Evolutionary conservation across 495 filamentous ascomycete genomes (phyloP), one percentile per base, ranked within the genome.

Genomic region (Xylaria nigripes): DNA sequence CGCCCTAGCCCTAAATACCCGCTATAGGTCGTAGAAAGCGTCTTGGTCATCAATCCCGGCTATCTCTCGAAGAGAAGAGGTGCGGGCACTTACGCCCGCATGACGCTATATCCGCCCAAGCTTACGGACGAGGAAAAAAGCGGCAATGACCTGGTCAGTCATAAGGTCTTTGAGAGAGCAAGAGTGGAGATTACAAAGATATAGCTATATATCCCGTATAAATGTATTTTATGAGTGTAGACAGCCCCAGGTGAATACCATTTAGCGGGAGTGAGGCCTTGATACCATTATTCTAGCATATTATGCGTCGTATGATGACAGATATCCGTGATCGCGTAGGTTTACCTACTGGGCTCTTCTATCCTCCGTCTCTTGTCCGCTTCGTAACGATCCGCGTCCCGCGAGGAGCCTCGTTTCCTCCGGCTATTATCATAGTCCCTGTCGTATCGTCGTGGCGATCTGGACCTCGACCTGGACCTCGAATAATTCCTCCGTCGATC

Each of bases 11-110:
- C 36, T 43, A 50, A 25, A 9, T 8, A n/a, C 4, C 21, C 15
- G 12, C 27, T 24, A 0, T 61, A 91, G 87, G 88, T 94, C 7
- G 81, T 95, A 8, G 86, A 95, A 58, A 86, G 81, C 56, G 88
- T 95, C 2, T 70, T 93, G 0, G 84, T 88, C 6, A 84, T 96
- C 66, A 96, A 96, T 70, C 90, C 90, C 0, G 90, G 90, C 1
- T 86, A 81, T 43, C 69, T 94, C n/a, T 90, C 87, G 21, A 95
- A 95, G 62, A 78, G 84, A 53, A 82, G 81, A 61, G 88, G 80
- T 0, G 74, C 90, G 1, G 90, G 90, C 4, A 90, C 87, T 2
- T 96, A 86, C 62, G 86, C 88, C 1, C 83, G 84, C 29, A 74
- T 96, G 75, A 80, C 80, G 22, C 67, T 96, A 3, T 79, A 86